Conservation (phyloP, 2,329 filamentous ascomycete genomes). For the Bisporella sp. region DNA sequence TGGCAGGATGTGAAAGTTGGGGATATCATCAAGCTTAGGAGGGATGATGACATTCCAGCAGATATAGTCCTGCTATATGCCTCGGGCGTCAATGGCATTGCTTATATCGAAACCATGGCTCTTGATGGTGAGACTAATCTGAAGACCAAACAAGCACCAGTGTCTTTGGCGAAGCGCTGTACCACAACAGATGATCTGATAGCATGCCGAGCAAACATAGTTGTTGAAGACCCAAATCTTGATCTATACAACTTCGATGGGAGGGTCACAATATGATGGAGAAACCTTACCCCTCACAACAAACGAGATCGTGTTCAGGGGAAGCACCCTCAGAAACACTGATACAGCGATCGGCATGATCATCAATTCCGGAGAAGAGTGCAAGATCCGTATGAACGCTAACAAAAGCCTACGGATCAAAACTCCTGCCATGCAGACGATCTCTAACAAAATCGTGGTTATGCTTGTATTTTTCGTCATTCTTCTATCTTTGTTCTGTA, state of each 20-base stretch:
- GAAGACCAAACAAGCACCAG: conserved; percentile 64
- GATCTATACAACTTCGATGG: conserved; percentile 74
- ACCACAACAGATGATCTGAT: conserved; percentile 47
- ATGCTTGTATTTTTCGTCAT: conserved; percentile 76
- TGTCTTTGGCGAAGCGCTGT: conserved; percentile 56
- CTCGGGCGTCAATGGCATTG: conserved; percentile 68
- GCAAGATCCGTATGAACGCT: conserved; percentile 95
- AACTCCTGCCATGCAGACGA: conserved; percentile 70
- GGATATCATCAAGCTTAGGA: conserved; percentile 59
- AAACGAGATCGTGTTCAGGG: conserved; percentile 78
- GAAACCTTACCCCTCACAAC: conserved; percentile 66
- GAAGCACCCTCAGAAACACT: conserved; percentile 73
- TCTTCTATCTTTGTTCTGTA: conserved; percentile 61
- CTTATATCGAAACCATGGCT: conserved; percentile 81
- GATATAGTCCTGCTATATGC: conserved; percentile 76
- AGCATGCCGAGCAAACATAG: conserved; percentile 51
- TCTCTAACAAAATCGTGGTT: conserved; percentile 79
- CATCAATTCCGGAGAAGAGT: conserved; percentile 88
- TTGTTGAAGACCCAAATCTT: conserved; percentile 70
- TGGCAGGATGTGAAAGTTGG: conserved; percentile 67
- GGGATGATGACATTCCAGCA: conserved; percentile 76
- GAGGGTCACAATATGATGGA: conserved; percentile 49
- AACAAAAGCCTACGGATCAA: conserved; percentile 86
- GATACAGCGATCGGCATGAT: conserved; percentile 67
- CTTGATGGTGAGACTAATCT: conserved; percentile 78